phyloP scores from a whole-genome alignment of 768 basidiomycete species.

The Suillus plorans region DNA sequence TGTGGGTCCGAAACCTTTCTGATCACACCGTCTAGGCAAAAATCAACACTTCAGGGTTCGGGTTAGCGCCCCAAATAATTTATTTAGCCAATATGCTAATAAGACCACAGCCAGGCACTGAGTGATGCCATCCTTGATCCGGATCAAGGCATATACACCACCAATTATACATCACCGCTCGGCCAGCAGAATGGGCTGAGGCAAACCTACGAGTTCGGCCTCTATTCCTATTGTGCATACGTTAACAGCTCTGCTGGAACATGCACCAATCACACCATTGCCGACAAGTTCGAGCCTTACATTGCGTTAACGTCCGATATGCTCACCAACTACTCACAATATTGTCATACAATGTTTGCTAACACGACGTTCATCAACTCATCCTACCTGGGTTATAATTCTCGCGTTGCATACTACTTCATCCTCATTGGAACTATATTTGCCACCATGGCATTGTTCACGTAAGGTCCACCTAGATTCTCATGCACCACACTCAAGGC shows the following conservation, averaged over 20 bases:
- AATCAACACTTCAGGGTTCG: slow-evolving; percentile 70
- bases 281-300: slow-evolving; percentile 64
- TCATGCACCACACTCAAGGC: slow-evolving; percentile 7
- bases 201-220: slow-evolving; percentile 73
- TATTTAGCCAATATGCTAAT: not conserved
- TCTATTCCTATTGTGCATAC: slow-evolving; percentile 80
- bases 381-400: slow-evolving; percentile 57
- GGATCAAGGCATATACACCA: slow-evolving; percentile 64
- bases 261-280: slow-evolving; percentile 63
- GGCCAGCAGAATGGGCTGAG: slow-evolving; percentile 58
- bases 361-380: slow-evolving; percentile 59
- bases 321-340: slow-evolving; percentile 55
- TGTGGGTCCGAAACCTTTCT: slow-evolving; percentile 11
- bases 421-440: slow-evolving; percentile 70
- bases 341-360: slow-evolving; percentile 53
- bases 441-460: slow-evolving; percentile 61
- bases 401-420: slow-evolving; percentile 74
- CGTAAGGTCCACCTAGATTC: slow-evolving; percentile 44
- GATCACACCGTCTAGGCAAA: slow-evolving; percentile 46
- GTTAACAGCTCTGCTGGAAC: slow-evolving; percentile 56
- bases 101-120: slow-evolving; percentile 42
- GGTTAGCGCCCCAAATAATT: slow-evolving; percentile 42
- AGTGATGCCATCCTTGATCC: slow-evolving; percentile 51
- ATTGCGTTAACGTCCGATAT: slow-evolving; percentile 66
- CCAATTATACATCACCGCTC: slow-evolving; percentile 63